phyloP scores from a whole-genome alignment of 768 basidiomycete genomes.

The Calocera cornea region DNA sequence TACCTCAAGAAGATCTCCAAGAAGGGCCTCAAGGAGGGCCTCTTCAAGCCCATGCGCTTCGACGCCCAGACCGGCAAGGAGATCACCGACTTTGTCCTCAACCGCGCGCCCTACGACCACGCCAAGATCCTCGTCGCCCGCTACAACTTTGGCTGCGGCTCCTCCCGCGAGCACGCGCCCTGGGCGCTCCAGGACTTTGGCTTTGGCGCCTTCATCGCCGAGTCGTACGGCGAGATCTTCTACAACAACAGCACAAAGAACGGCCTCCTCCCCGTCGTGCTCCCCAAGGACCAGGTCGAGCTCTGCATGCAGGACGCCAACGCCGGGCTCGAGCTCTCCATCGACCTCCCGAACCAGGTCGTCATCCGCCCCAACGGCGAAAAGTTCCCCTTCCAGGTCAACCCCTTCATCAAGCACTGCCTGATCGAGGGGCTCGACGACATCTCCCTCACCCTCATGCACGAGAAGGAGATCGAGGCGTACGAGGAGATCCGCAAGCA shows the following conservation, averaged over 20 bases:
- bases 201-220: constrained; percentile 74
- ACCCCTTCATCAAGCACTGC: constrained; percentile 85
- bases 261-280: constrained; percentile 68
- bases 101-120: constrained; percentile 60
- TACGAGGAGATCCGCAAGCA: constrained; percentile 71
- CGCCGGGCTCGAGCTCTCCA: constrained; percentile 59
- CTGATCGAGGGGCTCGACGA: constrained; percentile 93
- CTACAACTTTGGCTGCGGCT: constrained; percentile 82
- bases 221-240: constrained; percentile 85
- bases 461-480: constrained; percentile 48
- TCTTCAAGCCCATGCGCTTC: constrained; percentile 30
- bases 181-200: constrained; percentile 85
- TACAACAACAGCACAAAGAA: constrained; percentile 83
- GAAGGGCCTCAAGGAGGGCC: constrained; percentile 31
- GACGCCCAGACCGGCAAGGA: constrained; percentile 27
- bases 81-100: constrained; percentile 61
- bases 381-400: constrained; percentile 63
- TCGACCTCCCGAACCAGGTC: constrained; percentile 72
- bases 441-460: constrained; percentile 84
- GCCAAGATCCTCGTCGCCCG: constrained; percentile 71
- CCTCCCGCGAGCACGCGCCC: constrained; percentile 81
- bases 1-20: constrained; percentile 35
- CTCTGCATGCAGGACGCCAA: constrained; percentile 64
- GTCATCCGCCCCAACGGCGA: constrained; percentile 51
- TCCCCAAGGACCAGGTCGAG: constrained; percentile 55